Evolutionary conservation across 345 rosid genomes (phyloP).

Genomic region (Populus davidiana): DNA sequence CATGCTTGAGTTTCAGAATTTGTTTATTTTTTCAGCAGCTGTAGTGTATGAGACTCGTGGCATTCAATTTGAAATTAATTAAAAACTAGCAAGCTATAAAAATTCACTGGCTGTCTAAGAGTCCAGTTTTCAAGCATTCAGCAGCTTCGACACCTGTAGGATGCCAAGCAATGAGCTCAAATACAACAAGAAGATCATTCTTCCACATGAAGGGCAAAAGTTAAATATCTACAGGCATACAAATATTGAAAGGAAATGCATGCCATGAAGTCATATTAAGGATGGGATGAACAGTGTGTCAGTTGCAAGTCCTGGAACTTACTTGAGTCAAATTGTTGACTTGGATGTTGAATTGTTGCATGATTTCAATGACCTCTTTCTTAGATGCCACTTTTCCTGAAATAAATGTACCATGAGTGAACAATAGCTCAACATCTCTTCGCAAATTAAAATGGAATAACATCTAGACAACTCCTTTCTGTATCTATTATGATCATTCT

Average conservation of each 20-base stretch:
- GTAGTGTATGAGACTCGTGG: neutral
- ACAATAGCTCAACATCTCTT: neutral
- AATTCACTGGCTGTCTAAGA: neutral
- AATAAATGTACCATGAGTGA: conserved; percentile 21
- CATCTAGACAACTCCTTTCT: neutral
- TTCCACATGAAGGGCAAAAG: neutral
- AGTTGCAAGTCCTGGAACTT: conserved; percentile 29
- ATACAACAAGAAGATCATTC: neutral
- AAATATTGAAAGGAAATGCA: neutral
- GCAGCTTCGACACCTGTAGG: neutral
- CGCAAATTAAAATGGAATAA: neutral
- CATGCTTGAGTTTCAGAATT: neutral
- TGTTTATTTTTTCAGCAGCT: neutral
- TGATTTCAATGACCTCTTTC: conserved; percentile 55
- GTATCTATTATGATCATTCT: neutral
- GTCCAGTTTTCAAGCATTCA: neutral
- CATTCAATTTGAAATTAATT: neutral
- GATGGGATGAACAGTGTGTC: neutral
- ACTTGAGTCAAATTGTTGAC: conserved; percentile 95
- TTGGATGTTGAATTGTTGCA: conserved; percentile 82
- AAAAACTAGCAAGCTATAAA: neutral
- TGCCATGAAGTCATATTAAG: neutral
- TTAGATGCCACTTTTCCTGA: conserved; percentile 60
- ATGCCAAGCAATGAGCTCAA: neutral
- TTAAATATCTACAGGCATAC: neutral